Conservation (phyloP, 768 basidiomycete species). For the Naganishia friedmannii region DNA sequence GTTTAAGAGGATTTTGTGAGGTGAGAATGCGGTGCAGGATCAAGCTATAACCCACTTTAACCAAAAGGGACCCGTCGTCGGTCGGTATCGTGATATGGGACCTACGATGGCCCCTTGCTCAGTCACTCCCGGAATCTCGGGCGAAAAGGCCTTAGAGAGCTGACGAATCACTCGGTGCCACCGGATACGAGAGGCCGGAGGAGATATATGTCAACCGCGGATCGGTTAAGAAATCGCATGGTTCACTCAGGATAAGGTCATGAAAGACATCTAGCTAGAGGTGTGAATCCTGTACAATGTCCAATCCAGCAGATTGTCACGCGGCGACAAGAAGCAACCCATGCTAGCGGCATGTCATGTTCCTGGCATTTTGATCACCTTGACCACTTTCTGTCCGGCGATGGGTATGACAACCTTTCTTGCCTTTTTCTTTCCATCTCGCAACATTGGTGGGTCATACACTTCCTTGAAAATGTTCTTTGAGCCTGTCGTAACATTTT, state of each 20-base stretch:
- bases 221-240: no score
- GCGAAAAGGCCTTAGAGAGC: not conserved
- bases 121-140: not conserved
- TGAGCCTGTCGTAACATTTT: constrained; percentile 11
- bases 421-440: constrained; percentile 4
- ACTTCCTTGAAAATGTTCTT: constrained; percentile 16
- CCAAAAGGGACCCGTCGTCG: not conserved
- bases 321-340: no score
- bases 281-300: no score
- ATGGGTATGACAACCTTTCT: not conserved
- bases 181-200: not conserved
- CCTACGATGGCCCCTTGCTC: not conserved
- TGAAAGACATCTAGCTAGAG: no score
- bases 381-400: constrained; percentile 6
- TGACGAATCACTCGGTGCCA: constrained; percentile 20
- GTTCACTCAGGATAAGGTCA: no score
- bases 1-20: not conserved
- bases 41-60: not conserved
- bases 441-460: constrained; percentile 12
- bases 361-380: constrained; percentile 22
- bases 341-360: not conserved
- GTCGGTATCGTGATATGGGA: not conserved
- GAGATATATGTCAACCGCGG: not conserved
- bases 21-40: not conserved
- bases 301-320: no score